Evolutionary conservation across 371 early-diverging fungal genomes (phyloP), one percentile per base, ranked within the genome.

Genomic region (Mortierella sp.): DNA sequence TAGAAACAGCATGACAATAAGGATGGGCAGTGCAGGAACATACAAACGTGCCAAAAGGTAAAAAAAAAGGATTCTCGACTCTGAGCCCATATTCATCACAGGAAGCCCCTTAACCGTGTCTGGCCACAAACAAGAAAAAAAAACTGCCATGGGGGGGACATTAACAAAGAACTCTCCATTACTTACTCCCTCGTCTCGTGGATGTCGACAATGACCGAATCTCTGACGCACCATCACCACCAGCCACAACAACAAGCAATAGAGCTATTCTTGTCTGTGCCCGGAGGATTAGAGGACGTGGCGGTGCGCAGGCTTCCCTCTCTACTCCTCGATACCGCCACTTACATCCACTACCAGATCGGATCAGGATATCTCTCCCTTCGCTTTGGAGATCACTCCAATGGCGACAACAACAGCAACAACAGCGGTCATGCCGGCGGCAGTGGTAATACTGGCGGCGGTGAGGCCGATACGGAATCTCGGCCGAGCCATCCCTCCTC

Each of bases 221-320:
- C 43, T 4, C 43, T 24, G 24, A 43, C 24, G 12, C 11, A 27
- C 43, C 14, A 71, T 1, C 41, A 41, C 7, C 44, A 24, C 55
- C 7, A 38, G n/a, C 56, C n/a, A 46, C 27, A 71, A 3, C 49
- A 41, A 8, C 29, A 48, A 18, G 16, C 71, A 1, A 68, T 83
- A 21, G 68, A 79, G 14, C 49, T 84, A 56, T 65, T 78, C 46
- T 60, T 81, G 65, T 75, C 85, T 7, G 85, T 84, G 32, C 85
- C 78, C 21, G 73, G 55, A 35, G 85, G 85, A 12, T 68, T 84
- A 18, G 85, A 84, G 56, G 85, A 81, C 56, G 71, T 81, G 27
- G 78, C 76, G 6, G 81, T 76, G 11, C 44, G 51, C 24, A 75
- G 16, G 6, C 70, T 84, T 7, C 85, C 81, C 0, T 55, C 49